Conservation (phyloP, 345 rosid species). For the Salix udensis region DNA sequence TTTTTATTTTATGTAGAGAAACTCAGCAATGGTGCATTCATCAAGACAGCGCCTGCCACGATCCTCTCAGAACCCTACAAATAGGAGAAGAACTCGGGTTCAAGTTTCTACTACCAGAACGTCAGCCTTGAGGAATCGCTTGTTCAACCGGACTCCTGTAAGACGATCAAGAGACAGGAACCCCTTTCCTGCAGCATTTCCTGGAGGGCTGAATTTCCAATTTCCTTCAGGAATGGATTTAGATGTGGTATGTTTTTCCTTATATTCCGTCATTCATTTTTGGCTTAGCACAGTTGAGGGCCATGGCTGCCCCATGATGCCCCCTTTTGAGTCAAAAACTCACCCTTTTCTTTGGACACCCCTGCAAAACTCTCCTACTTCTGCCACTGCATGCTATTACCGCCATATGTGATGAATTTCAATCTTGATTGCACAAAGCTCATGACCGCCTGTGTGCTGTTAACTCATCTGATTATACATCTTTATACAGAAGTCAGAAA, state of each 20-base stretch:
- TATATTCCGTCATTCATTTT: not conserved
- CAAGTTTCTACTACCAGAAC: constrained; percentile 43
- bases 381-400: not conserved
- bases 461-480: not conserved
- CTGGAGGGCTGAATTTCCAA: constrained; percentile 30
- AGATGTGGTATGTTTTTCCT: constrained; percentile 50
- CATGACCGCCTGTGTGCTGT: not conserved
- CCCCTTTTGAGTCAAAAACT: not conserved
- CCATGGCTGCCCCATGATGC: not conserved
- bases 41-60: constrained; percentile 39
- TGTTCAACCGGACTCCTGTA: constrained; percentile 39
- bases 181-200: constrained; percentile 1
- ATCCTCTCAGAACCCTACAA: constrained; percentile 36
- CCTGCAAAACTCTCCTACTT: not conserved
- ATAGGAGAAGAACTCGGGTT: constrained; percentile 46
- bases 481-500: not conserved
- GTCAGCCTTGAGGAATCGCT: constrained; percentile 46
- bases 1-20: constrained; percentile 31
- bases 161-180: constrained; percentile 34
- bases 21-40: constrained; percentile 26
- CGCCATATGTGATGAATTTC: not conserved
- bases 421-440: not conserved
- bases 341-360: not conserved
- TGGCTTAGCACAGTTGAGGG: not conserved
- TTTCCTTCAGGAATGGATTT: constrained; percentile 66